Percentiles rank a stretch among this genome's conserved stretches.
phyloP scores from a whole-genome alignment of 2,329 filamentous ascomycete genomes.

The Monosporascus sp. region DNA sequence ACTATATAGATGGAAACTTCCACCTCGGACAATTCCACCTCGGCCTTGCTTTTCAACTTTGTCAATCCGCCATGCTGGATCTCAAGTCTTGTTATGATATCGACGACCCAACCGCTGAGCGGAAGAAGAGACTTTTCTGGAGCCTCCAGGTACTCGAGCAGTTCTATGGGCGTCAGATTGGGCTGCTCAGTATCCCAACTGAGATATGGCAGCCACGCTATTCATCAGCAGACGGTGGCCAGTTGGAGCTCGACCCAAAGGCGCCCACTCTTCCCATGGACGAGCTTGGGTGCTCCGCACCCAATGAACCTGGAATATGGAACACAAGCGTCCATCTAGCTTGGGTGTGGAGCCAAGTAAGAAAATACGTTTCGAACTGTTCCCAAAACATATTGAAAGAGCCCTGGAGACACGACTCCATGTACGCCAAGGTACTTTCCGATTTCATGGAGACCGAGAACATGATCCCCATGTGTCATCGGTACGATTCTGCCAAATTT shows the following conservation, averaged over 20 bases:
- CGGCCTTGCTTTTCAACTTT: constrained; percentile 44
- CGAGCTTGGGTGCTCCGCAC: constrained; percentile 35
- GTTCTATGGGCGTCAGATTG: constrained; percentile 42
- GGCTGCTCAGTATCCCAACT: constrained; percentile 35
- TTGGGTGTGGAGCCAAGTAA: constrained; percentile 45
- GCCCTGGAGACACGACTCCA: constrained; percentile 47
- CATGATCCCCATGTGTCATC: constrained; percentile 42
- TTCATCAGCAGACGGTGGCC: constrained; percentile 16
- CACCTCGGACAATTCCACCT: constrained; percentile 46
- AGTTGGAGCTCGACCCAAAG: constrained; percentile 24
- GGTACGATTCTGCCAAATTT: constrained; percentile 48
- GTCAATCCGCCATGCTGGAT: constrained; percentile 45
- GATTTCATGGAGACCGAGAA: constrained; percentile 48
- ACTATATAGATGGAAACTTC: constrained; percentile 38
- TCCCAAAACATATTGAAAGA: constrained; percentile 41
- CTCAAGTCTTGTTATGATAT: constrained; percentile 32
- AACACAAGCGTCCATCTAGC: constrained; percentile 43
- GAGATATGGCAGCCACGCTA: constrained; percentile 36
- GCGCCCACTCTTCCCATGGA: constrained; percentile 40
- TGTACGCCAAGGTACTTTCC: constrained; percentile 44
- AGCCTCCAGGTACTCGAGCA: constrained; percentile 46
- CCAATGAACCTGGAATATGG: constrained; percentile 43
- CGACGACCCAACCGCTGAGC: constrained; percentile 32
- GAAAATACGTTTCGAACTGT: constrained; percentile 43
- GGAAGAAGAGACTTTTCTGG: constrained; percentile 47